Evolutionary conservation across 352 stramenopile species (phyloP).

Genomic region (Pythium pyrilobum): DNA sequence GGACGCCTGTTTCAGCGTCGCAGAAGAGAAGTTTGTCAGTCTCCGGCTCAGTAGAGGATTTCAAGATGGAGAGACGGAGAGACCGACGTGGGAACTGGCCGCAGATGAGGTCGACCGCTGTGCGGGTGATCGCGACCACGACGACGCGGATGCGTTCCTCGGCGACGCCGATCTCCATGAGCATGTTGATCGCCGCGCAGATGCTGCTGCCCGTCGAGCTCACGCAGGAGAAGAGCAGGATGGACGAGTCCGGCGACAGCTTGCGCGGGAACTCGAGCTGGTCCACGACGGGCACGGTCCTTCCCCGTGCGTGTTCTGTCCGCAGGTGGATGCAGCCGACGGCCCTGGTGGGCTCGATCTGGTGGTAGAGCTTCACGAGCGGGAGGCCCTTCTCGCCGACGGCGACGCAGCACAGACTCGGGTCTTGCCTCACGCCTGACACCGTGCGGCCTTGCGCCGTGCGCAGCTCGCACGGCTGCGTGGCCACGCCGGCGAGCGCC

Average conservation of each 20-base stretch:
- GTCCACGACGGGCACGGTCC: not conserved
- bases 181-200: constrained; percentile 11
- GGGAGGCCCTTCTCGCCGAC: constrained; percentile 34
- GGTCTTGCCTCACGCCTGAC: constrained; percentile 18
- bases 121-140: constrained; percentile 26
- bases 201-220: not conserved
- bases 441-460: constrained; percentile 30
- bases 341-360: constrained; percentile 38
- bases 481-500: constrained; percentile 28
- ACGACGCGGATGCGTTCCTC: constrained; percentile 38
- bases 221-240: constrained; percentile 5
- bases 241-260: not conserved
- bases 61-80: not conserved
- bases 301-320: not conserved
- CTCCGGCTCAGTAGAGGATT: constrained; percentile 21
- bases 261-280: constrained; percentile 19
- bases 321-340: constrained; percentile 17
- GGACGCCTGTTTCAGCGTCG: not conserved
- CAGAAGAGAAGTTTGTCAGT: constrained; percentile 19
- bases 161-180: constrained; percentile 25
- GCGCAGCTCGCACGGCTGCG: constrained; percentile 26
- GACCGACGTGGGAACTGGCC: constrained; percentile 35
- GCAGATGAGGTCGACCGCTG: constrained; percentile 23
- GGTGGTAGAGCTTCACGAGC: constrained; percentile 43
- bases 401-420: constrained; percentile 32